Percentiles rank a stretch among this genome's conserved stretches.
Conservation (phyloP, 2,329 filamentous ascomycete genomes). For the Podosphaera fusca region DNA sequence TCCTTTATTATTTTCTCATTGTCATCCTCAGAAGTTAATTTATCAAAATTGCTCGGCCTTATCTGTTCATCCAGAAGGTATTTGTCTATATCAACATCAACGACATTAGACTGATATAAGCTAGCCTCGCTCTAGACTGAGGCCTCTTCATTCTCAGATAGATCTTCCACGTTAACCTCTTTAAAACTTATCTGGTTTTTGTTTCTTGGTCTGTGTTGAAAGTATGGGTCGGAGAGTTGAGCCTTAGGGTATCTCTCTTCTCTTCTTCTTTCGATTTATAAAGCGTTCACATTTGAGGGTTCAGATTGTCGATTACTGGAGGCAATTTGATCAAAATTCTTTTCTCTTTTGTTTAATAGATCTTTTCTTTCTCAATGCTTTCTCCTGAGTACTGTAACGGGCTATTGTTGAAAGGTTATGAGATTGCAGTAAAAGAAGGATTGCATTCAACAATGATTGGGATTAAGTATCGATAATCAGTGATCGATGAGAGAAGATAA, state of each 20-base stretch:
- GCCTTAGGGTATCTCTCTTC: no score
- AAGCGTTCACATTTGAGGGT: no score
- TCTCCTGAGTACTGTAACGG: not conserved
- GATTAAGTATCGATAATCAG: no score
- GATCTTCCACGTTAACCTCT: not conserved
- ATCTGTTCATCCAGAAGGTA: no score
- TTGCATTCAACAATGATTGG: no score
- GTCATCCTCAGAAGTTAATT: not conserved
- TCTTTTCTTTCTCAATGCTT: not conserved
- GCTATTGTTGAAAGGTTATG: no score
- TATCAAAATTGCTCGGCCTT: not conserved
- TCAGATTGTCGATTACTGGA: no score
- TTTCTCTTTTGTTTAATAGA: not conserved
- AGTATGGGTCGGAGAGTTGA: not conserved
- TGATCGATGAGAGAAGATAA: no score
- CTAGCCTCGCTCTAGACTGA: no score
- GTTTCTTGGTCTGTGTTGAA: not conserved
- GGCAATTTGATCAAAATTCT: no score
- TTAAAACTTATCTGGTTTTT: not conserved
- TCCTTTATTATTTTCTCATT: not conserved
- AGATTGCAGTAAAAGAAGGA: no score
- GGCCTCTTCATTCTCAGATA: not conserved
- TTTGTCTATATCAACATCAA: not conserved
- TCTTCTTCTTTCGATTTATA: no score
- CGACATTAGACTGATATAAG: not conserved